These are phyloP conservation scores for Xerocomus spinulosus DNA, from an alignment of 768 basidiomycete genomes.

Conservation along the genomic window DNA sequence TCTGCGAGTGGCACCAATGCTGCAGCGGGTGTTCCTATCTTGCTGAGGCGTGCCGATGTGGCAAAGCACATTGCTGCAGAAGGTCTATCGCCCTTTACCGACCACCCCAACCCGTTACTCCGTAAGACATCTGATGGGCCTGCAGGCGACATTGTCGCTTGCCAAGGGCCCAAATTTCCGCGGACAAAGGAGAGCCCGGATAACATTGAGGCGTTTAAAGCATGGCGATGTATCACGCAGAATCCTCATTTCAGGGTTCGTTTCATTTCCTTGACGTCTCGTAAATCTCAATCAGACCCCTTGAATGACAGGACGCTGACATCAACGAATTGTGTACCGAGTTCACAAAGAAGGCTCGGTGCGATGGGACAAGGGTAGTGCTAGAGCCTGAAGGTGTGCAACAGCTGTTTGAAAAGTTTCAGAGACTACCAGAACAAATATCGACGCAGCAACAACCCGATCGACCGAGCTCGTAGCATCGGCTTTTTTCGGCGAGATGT, in stretches of 20 bases:
- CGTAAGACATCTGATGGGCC: constrained; percentile 43
- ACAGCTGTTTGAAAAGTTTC: constrained; percentile 41
- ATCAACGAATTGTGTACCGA: constrained; percentile 75
- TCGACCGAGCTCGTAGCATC: constrained; percentile 12
- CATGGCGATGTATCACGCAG: constrained; percentile 73
- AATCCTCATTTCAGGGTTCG: constrained; percentile 74
- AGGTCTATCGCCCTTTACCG: constrained; percentile 61
- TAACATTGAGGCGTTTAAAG: constrained; percentile 73
- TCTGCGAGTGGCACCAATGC: constrained; percentile 29
- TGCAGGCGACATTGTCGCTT: constrained; percentile 54
- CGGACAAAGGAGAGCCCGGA: constrained; percentile 63
- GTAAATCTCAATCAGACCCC: constrained; percentile 1
- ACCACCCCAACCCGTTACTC: constrained; percentile 20
- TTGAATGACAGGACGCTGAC: constrained; percentile 55
- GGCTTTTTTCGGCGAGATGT: background rate
- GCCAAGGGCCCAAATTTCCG: constrained; percentile 65
- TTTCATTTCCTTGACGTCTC: constrained; percentile 7
- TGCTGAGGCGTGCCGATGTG: constrained; percentile 46
- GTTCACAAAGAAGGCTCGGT: constrained; percentile 76
- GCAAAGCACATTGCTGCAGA: constrained; percentile 43
- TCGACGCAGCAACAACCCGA: constrained; percentile 8
- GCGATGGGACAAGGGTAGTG: constrained; percentile 81
- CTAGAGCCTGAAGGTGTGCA: constrained; percentile 49
- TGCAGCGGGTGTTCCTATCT: background rate
- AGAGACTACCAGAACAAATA: constrained; percentile 21